Conservation (phyloP, 164 flowering plant genomes). For the Akebia trifoliata region DNA sequence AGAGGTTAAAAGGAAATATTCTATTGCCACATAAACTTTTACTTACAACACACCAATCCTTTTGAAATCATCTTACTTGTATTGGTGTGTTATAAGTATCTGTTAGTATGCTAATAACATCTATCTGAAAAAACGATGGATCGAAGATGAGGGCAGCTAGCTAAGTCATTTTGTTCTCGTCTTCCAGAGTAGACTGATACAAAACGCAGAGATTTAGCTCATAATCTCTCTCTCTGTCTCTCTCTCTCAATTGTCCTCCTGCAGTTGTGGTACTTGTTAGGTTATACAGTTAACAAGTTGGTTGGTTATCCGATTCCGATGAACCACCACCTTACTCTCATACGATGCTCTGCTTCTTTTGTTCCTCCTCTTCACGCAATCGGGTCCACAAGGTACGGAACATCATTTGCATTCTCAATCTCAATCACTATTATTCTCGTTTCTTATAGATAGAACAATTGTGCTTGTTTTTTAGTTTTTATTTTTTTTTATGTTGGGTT, state of each 20-base stretch:
- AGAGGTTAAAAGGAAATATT: too few species aligned
- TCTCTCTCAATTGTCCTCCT: not conserved
- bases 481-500: too few species aligned
- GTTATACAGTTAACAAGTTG: not conserved
- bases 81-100: too few species aligned
- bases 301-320: constrained; percentile 10
- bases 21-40: too few species aligned
- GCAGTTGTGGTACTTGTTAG: not conserved
- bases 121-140: too few species aligned
- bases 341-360: constrained; percentile 14
- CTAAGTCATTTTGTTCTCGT: too few species aligned
- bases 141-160: too few species aligned
- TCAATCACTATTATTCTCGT: constrained; percentile 17
- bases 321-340: constrained; percentile 7
- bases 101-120: too few species aligned
- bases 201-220: too few species aligned
- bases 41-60: too few species aligned
- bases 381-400: constrained; percentile 16
- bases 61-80: too few species aligned
- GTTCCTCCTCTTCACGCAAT: constrained; percentile 20
- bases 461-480: not conserved
- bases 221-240: not conserved
- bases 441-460: constrained; percentile 12
- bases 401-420: not conserved
- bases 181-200: too few species aligned